Evolutionary conservation across 345 rosid species (phyloP).

Genomic region (Orychophragmus violaceus): DNA sequence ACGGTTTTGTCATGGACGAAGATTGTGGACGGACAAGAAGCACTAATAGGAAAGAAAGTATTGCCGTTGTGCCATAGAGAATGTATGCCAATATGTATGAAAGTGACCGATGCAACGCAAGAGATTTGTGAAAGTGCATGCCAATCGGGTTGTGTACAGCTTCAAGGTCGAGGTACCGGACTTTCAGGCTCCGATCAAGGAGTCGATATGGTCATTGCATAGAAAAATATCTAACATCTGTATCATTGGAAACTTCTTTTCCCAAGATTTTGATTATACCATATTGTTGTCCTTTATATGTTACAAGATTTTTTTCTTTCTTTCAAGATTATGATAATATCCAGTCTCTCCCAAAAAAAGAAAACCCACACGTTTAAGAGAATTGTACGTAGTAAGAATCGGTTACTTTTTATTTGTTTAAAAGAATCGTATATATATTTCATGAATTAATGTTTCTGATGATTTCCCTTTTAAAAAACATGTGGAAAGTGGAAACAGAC

Average conservation of each 20-base stretch:
- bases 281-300: not conserved
- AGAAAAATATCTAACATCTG: not conserved
- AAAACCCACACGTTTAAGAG: too few species aligned
- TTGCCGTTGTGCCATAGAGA: slow-evolving; percentile 25
- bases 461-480: too few species aligned
- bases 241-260: not conserved
- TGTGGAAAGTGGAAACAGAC: too few species aligned
- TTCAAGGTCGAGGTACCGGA: slow-evolving; percentile 32
- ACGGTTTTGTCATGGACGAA: not conserved
- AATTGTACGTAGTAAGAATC: too few species aligned
- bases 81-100: slow-evolving; percentile 31
- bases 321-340: too few species aligned
- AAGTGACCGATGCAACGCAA: slow-evolving; percentile 13
- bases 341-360: too few species aligned
- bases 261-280: not conserved
- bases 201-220: slow-evolving; percentile 20
- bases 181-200: slow-evolving; percentile 19
- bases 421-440: too few species aligned
- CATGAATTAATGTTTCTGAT: too few species aligned
- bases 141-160: slow-evolving; percentile 18
- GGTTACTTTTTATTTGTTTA: too few species aligned
- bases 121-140: slow-evolving; percentile 13
- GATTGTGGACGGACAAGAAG: slow-evolving; percentile 25
- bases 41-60: slow-evolving; percentile 30
- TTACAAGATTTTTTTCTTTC: too few species aligned